These are phyloP conservation scores for Russula dissimulans DNA, from an alignment of 768 basidiomycete species.

Conservation along the genomic window DNA sequence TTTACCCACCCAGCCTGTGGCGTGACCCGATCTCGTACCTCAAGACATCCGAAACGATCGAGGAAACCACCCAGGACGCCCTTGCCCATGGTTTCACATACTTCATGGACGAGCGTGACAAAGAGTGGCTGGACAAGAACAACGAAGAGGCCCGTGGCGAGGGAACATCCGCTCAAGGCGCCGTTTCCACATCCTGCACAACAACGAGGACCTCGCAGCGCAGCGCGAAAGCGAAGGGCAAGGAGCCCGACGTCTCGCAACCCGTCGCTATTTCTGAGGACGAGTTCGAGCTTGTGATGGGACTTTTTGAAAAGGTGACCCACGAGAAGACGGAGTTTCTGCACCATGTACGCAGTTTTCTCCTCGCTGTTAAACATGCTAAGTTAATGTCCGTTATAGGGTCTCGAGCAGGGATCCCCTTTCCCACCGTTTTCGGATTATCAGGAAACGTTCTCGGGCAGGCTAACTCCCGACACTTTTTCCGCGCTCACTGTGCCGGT, in stretches of 20 bases:
- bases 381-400: constrained; percentile 29
- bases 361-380: background rate
- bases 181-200: constrained; percentile 45
- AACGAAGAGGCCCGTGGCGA: constrained; percentile 82
- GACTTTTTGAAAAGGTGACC: constrained; percentile 82
- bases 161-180: constrained; percentile 72
- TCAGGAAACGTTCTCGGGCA: constrained; percentile 54
- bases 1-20: constrained; percentile 67
- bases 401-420: constrained; percentile 54
- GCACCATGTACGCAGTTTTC: constrained; percentile 59
- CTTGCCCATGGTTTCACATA: constrained; percentile 76
- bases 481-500: constrained; percentile 58
- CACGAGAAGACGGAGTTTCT: constrained; percentile 85
- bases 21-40: constrained; percentile 71
- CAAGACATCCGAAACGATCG: constrained; percentile 76
- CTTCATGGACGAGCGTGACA: constrained; percentile 93
- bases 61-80: constrained; percentile 55
- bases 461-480: constrained; percentile 54
- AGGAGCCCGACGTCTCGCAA: constrained; percentile 62
- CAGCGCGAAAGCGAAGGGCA: constrained; percentile 76
- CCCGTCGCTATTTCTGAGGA: constrained; percentile 74
- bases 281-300: constrained; percentile 94
- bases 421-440: constrained; percentile 70
- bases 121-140: constrained; percentile 88
- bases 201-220: constrained; percentile 44